These are phyloP conservation scores for Isoetes taiwanensis DNA, from an alignment of 75 land plant species.

Conservation along the genomic window DNA sequence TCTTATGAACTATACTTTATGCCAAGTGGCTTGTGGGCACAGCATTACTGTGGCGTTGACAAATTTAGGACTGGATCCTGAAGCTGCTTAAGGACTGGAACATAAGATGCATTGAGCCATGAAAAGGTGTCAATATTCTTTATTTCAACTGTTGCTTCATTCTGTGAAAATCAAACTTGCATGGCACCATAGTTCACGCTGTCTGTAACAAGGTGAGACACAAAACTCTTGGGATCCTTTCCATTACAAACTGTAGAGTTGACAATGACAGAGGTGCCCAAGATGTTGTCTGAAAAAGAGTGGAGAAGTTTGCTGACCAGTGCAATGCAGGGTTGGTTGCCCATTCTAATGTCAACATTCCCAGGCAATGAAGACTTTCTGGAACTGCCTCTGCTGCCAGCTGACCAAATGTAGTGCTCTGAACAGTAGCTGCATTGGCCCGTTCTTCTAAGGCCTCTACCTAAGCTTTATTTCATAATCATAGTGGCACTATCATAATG, in stretches of 20 bases:
- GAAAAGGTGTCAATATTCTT: constrained; percentile 61
- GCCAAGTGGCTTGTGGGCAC: constrained; percentile 73
- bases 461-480: constrained; percentile 58
- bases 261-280: constrained; percentile 62
- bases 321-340: constrained; percentile 20
- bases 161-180: constrained; percentile 63
- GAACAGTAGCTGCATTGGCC: constrained; percentile 35
- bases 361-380: constrained; percentile 55
- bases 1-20: constrained; percentile 58
- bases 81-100: constrained; percentile 65
- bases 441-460: constrained; percentile 46
- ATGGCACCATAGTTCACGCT: constrained; percentile 47
- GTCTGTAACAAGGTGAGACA: constrained; percentile 77
- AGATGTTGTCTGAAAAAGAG: constrained; percentile 72
- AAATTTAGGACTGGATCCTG: constrained; percentile 45
- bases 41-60: constrained; percentile 67
- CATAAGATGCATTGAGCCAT: constrained; percentile 85
- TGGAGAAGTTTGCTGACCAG: constrained; percentile 58
- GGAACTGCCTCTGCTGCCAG: constrained; percentile 66
- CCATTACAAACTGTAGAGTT: constrained; percentile 73
- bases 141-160: constrained; percentile 57
- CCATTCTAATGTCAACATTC: constrained; percentile 54
- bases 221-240: constrained; percentile 63
- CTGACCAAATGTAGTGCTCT: constrained; percentile 48
- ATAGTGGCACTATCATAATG: constrained; percentile 87